Conservation (phyloP, 2,329 filamentous ascomycete genomes). For the Claviceps maximensis region DNA sequence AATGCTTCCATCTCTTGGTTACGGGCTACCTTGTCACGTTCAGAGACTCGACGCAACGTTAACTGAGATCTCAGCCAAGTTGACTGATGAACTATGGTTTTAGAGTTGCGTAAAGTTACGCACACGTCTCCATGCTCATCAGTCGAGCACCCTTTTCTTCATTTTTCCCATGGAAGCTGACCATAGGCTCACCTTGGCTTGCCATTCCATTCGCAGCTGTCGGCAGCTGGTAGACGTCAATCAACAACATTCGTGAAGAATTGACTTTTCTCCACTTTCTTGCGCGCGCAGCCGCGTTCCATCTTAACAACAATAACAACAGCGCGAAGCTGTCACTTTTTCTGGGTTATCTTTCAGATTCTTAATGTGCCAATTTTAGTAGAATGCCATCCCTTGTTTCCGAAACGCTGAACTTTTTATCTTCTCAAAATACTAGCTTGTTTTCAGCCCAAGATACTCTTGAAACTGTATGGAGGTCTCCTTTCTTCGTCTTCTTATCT, state of each 20-base stretch:
- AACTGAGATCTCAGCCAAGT: not conserved
- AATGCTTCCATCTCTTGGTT: not conserved
- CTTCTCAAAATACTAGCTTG: not conserved
- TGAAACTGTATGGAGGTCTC: not conserved
- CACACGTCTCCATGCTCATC: not conserved
- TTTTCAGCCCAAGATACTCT: not conserved
- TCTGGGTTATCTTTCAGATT: not conserved
- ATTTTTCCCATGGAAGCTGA: not conserved
- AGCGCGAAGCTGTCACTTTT: not conserved
- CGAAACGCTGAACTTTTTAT: not conserved
- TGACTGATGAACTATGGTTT: not conserved
- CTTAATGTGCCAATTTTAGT: not conserved
- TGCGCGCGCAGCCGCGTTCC: not conserved
- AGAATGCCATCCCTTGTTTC: not conserved
- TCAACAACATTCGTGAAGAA: not conserved
- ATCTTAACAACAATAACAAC: not conserved
- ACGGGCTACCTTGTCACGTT: not conserved
- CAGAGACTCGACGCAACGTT: not conserved
- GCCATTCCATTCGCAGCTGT: not conserved
- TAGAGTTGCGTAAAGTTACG: too few relatives aligned
- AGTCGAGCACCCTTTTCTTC: not conserved
- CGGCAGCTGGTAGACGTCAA: not conserved
- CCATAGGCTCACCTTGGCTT: not conserved
- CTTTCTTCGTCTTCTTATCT: not conserved
- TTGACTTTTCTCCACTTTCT: not conserved